Conservation (phyloP, 2,329 filamentous ascomycete genomes). For the Hymenoscyphus scutula region DNA sequence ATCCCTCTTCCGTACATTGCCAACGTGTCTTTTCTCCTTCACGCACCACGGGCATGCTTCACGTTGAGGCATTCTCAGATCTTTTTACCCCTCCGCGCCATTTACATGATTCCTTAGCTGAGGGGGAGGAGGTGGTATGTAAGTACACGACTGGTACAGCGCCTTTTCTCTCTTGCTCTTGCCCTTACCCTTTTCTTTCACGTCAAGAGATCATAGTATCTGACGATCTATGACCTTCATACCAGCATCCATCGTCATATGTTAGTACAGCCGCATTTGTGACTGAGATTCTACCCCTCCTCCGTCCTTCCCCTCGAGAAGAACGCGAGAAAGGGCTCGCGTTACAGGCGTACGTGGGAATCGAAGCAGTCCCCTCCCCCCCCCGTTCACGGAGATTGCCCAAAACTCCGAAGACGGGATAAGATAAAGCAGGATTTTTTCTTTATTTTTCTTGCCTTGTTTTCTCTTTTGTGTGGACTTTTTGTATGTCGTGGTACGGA, state of each 20-base stretch:
- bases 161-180: neutral
- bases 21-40: neutral
- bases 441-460: neutral
- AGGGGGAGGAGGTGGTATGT: neutral
- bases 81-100: neutral
- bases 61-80: neutral
- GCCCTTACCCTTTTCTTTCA: neutral
- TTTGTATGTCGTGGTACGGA: slow-evolving; percentile 18
- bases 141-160: neutral
- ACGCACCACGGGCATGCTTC: neutral
- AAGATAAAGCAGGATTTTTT: neutral
- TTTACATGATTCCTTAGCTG: neutral
- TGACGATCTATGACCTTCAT: neutral
- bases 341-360: no score
- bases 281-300: neutral
- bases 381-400: neutral
- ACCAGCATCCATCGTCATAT: neutral
- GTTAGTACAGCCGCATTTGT: neutral
- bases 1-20: slow-evolving; percentile 2
- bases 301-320: neutral
- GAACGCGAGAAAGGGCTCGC: neutral
- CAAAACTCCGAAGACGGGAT: neutral
- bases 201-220: neutral
- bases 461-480: no score
- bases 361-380: no score